Evolutionary conservation across 495 filamentous ascomycete genomes (phyloP).

Genomic region (Penicillium parvum): DNA sequence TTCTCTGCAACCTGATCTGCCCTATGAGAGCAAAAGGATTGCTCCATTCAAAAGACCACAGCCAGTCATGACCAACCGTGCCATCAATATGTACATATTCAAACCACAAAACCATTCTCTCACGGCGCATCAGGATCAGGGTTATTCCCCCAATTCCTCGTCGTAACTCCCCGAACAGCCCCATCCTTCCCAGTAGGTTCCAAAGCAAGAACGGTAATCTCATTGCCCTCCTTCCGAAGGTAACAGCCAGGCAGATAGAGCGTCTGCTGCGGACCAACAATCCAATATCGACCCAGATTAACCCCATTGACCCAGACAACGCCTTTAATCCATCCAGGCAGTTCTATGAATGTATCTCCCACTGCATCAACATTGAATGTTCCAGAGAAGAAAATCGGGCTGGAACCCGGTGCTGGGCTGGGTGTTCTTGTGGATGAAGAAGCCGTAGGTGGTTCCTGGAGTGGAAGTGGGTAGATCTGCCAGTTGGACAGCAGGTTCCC

Average conservation of each 20-base stretch:
- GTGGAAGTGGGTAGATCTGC: conserved; percentile 36
- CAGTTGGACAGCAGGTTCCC: conserved; percentile 26
- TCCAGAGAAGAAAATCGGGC: conserved; percentile 39
- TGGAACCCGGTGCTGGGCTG: conserved; percentile 1
- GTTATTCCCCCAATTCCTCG: conserved; percentile 40
- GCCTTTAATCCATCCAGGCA: conserved; percentile 41
- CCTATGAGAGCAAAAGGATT: too few relatives aligned
- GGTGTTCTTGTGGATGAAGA: conserved; percentile 5
- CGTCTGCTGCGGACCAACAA: conserved; percentile 45
- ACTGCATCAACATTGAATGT: conserved; percentile 27
- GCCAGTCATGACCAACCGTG: too few relatives aligned
- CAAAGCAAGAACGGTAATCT: conserved; percentile 39
- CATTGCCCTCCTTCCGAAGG: conserved; percentile 27
- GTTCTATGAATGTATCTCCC: conserved; percentile 38
- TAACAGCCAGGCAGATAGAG: conserved; percentile 38
- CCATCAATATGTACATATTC: too few relatives aligned
- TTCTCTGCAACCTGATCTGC: too few relatives aligned
- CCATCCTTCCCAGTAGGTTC: conserved; percentile 31
- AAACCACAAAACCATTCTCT: not conserved
- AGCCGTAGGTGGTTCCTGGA: conserved; percentile 22
- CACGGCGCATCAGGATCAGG: conserved; percentile 34
- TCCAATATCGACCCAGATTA: conserved; percentile 46
- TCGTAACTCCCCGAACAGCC: conserved; percentile 25
- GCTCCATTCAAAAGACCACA: too few relatives aligned
- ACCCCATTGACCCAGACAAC: conserved; percentile 45